Evolutionary conservation across 441 rosid genomes (phyloP).

Genomic region (Bocquillonia castaneifolia): DNA sequence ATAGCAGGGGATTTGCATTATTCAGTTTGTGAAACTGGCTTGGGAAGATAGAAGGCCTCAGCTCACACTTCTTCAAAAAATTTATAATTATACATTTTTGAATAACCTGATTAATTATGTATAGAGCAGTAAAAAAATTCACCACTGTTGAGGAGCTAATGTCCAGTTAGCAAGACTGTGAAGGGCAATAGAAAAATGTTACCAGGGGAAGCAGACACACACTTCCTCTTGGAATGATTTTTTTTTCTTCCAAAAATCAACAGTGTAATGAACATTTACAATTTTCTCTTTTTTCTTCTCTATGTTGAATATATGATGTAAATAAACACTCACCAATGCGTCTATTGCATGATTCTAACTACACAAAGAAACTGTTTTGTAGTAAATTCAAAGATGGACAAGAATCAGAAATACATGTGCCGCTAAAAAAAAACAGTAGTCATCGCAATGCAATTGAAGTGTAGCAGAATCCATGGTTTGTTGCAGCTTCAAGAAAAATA

Average conservation of each 20-base stretch:
- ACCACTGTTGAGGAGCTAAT: background rate
- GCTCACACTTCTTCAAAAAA: slow-evolving; percentile 18
- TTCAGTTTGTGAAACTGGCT: slow-evolving; percentile 10
- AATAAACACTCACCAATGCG: background rate
- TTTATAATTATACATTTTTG: slow-evolving; percentile 12
- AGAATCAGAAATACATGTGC: background rate
- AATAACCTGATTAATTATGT: slow-evolving; percentile 24
- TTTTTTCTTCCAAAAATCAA: slow-evolving; percentile 16
- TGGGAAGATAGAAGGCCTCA: slow-evolving; percentile 3
- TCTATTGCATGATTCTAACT: background rate
- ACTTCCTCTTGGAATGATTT: slow-evolving; percentile 3
- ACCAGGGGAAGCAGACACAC: background rate
- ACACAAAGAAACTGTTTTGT: too few relatives aligned
- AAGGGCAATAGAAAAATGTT: background rate
- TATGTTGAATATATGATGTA: background rate
- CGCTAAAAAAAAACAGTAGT: background rate
- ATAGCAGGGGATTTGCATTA: background rate
- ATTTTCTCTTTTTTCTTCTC: background rate
- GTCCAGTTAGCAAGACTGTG: slow-evolving; percentile 15
- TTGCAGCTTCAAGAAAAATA: background rate
- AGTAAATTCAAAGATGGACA: too few relatives aligned
- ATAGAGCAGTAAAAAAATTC: slow-evolving; percentile 4
- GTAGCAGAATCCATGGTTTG: background rate
- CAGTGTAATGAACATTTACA: slow-evolving; percentile 8
- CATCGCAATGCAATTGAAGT: background rate